Conservation (phyloP, 768 basidiomycete species). For the Boletellus ananas region DNA sequence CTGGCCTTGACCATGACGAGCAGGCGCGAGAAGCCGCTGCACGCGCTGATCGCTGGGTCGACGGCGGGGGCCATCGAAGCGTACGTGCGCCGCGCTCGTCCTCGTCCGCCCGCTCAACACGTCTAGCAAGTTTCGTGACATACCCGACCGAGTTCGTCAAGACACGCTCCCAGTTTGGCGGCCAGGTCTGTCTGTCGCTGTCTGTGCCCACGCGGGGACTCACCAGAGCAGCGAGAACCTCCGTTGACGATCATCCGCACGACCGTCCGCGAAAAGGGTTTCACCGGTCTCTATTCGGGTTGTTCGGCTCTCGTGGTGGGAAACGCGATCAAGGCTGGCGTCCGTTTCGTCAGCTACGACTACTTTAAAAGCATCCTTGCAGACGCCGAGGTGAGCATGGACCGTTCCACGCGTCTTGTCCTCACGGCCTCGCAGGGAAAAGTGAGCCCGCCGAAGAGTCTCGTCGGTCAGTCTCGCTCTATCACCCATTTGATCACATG, state of each 20-base stretch:
- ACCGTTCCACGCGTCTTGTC: not conserved
- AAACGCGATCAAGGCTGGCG: conserved; percentile 92
- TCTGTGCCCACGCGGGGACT: not conserved
- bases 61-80: conserved; percentile 93
- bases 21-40: conserved; percentile 76
- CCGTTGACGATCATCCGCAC: conserved; percentile 71
- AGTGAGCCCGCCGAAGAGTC: conserved; percentile 79
- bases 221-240: conserved; percentile 49
- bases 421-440: conserved; percentile 60
- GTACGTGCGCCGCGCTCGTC: conserved; percentile 41
- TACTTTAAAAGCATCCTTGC: conserved; percentile 81
- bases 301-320: conserved; percentile 87
- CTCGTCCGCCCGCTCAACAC: conserved; percentile 26
- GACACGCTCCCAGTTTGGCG: conserved; percentile 89
- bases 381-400: conserved; percentile 66
- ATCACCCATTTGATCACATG: not conserved
- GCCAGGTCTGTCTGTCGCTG: conserved; percentile 45
- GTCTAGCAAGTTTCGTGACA: conserved; percentile 64
- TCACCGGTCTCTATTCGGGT: conserved; percentile 89
- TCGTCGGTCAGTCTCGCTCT: conserved; percentile 53
- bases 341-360: conserved; percentile 94
- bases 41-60: conserved; percentile 86
- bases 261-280: conserved; percentile 71
- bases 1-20: conserved; percentile 35
- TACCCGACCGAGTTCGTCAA: conserved; percentile 93